Evolutionary conservation across 2,329 filamentous ascomycete species (phyloP).

Genomic region (Stagonosporopsis tanaceti): DNA sequence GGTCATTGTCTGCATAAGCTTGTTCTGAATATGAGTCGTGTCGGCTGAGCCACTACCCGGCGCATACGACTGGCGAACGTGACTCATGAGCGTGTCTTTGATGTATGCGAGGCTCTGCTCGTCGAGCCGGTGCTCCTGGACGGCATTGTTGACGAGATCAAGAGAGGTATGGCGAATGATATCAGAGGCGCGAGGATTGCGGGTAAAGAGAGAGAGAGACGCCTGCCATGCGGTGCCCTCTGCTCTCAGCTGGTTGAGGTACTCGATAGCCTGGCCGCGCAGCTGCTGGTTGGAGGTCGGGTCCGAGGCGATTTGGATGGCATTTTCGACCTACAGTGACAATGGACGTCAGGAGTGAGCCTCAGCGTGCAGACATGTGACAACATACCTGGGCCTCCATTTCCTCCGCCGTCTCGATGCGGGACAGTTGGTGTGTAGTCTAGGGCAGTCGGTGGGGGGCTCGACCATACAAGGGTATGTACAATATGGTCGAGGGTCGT

Average conservation of each 20-base stretch:
- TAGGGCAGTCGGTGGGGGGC: conserved; percentile 24
- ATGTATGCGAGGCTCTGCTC: conserved; percentile 75
- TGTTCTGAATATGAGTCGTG: conserved; percentile 85
- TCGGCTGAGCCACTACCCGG: conserved; percentile 69
- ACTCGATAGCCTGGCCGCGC: conserved; percentile 89
- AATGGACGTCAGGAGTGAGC: conserved; percentile 4
- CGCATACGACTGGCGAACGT: conserved; percentile 79
- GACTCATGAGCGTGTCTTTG: conserved; percentile 81
- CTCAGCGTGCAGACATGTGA: conserved; percentile 1
- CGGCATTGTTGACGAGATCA: conserved; percentile 91
- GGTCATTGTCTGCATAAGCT: conserved; percentile 93
- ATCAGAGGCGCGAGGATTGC: conserved; percentile 77
- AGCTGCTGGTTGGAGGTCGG: conserved; percentile 71
- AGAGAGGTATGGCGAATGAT: conserved; percentile 88
- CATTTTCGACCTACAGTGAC: conserved; percentile 78
- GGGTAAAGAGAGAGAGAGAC: conserved; percentile 84
- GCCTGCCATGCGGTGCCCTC: conserved; percentile 90
- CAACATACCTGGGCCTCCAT: conserved; percentile 50
- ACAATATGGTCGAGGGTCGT: conserved; percentile 27
- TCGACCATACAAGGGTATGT: conserved; percentile 29
- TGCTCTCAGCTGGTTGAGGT: conserved; percentile 77
- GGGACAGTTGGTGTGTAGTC: conserved; percentile 26
- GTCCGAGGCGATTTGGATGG: conserved; percentile 92
- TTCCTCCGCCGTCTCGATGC: conserved; percentile 42
- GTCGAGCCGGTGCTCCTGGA: conserved; percentile 81